phyloP scores from a whole-genome alignment of 495 filamentous ascomycete species.

The Podospora conica region DNA sequence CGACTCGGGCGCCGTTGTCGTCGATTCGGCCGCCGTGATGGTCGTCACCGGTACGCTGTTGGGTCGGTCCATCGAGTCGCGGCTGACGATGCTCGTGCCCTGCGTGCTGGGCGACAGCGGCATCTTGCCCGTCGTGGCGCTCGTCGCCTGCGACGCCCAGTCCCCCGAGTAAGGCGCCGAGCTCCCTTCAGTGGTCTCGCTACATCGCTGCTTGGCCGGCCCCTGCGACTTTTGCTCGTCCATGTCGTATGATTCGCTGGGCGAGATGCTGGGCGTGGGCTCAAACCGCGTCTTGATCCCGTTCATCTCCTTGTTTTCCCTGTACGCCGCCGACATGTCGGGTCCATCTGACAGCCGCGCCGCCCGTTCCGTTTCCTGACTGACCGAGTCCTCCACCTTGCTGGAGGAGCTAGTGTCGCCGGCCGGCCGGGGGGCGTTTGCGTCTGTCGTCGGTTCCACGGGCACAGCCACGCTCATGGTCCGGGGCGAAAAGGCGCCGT shows the following conservation, averaged over 20 bases:
- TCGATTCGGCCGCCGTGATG: constrained; percentile 34
- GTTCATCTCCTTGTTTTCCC: constrained; percentile 34
- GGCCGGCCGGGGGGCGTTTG: neutral
- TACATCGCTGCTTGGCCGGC: constrained; percentile 40
- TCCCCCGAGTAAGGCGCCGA: constrained; percentile 43
- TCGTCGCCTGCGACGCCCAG: constrained; percentile 51
- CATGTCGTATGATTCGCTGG: constrained; percentile 30
- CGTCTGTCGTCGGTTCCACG: constrained; percentile 19
- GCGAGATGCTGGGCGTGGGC: constrained; percentile 28
- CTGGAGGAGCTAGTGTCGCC: neutral
- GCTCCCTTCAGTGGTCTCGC: constrained; percentile 49
- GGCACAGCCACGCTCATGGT: constrained; percentile 34
- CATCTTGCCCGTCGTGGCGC: constrained; percentile 50
- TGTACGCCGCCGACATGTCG: constrained; percentile 18
- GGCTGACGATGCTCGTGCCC: constrained; percentile 51
- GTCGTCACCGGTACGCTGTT: constrained; percentile 34
- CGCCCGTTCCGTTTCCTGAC: constrained; percentile 10
- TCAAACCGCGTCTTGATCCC: constrained; percentile 34
- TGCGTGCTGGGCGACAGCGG: constrained; percentile 53
- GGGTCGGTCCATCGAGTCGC: constrained; percentile 41
- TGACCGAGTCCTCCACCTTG: neutral
- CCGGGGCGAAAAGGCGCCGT: constrained; percentile 36
- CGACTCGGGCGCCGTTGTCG: constrained; percentile 21
- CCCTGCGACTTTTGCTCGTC: constrained; percentile 24
- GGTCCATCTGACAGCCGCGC: constrained; percentile 14